These are phyloP conservation scores for Xylariaceae sp. DNA, from an alignment of 2,329 filamentous ascomycete genomes.

Conservation along the genomic window DNA sequence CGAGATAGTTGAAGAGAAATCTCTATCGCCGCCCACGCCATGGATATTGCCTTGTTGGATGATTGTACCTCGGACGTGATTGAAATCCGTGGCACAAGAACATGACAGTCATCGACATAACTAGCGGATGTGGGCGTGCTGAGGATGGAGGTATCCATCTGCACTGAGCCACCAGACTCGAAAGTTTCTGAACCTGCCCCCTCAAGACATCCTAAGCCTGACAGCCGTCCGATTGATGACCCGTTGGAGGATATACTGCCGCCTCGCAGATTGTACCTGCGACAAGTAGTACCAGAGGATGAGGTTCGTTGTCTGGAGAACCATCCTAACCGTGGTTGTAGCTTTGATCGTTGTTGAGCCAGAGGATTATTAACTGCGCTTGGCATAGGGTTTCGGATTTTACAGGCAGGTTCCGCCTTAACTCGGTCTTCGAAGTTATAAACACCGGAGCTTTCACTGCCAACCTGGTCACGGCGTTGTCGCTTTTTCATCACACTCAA, in stretches of 20 bases:
- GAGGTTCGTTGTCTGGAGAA: slow-evolving; percentile 25
- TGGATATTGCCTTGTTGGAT: slow-evolving; percentile 33
- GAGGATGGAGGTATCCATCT: slow-evolving; percentile 23
- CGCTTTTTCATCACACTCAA: slow-evolving; percentile 30
- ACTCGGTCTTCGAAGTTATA: slow-evolving; percentile 5
- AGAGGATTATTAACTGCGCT: not conserved
- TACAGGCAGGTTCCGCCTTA: not conserved
- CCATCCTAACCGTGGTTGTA: slow-evolving; percentile 23
- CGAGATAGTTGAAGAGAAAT: slow-evolving; percentile 40
- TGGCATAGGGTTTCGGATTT: not conserved
- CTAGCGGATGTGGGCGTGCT: slow-evolving; percentile 30
- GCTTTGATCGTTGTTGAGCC: slow-evolving; percentile 21
- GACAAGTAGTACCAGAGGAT: slow-evolving; percentile 26
- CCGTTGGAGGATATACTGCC: slow-evolving; percentile 20
- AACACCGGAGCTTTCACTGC: not conserved
- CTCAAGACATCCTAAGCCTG: slow-evolving; percentile 11
- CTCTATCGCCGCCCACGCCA: slow-evolving; percentile 49
- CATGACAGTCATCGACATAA: slow-evolving; percentile 25
- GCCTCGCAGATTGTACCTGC: slow-evolving; percentile 15
- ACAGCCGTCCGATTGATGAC: slow-evolving; percentile 16
- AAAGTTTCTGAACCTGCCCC: slow-evolving; percentile 12
- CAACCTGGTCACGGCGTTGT: slow-evolving; percentile 12
- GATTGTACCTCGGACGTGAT: slow-evolving; percentile 42
- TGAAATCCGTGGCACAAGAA: slow-evolving; percentile 42
- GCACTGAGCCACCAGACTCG: slow-evolving; percentile 8